These are phyloP conservation scores for Syzygium oleosum DNA, from an alignment of 345 rosid genomes.

Conservation along the genomic window DNA sequence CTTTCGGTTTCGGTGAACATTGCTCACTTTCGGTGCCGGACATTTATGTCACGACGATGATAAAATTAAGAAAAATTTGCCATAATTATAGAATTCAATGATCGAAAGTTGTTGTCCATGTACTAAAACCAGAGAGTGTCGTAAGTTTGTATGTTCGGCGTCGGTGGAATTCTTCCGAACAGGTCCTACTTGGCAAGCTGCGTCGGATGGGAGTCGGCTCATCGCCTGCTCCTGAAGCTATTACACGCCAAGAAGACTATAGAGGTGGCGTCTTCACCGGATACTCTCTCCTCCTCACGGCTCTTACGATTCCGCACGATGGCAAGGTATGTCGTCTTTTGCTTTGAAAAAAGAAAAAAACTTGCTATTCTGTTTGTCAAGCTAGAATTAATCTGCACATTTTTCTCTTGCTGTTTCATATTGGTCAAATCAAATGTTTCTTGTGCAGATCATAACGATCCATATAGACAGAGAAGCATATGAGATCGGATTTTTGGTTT, in stretches of 20 bases:
- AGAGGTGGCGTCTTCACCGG: conserved; percentile 68
- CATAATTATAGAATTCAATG: not conserved
- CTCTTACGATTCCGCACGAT: conserved; percentile 52
- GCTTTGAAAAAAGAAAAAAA: not conserved
- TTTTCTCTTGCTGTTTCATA: not conserved
- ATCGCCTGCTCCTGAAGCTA: conserved; percentile 41
- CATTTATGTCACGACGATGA: not conserved
- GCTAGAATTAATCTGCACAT: not conserved
- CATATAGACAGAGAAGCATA: conserved; percentile 24
- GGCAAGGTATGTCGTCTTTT: conserved; percentile 17
- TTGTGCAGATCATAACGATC: not conserved
- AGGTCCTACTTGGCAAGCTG: conserved; percentile 7
- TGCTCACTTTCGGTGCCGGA: not conserved
- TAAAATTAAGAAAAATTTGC: not conserved
- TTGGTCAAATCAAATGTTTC: not conserved
- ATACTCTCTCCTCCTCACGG: conserved; percentile 65
- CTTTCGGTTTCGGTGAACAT: not conserved
- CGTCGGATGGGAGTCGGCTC: conserved; percentile 57
- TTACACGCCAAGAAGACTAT: too few relatives aligned
- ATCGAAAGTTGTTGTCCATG: not conserved
- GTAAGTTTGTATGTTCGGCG: too few relatives aligned
- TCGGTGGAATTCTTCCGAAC: too few relatives aligned
- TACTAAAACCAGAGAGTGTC: not conserved
- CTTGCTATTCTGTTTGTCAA: not conserved
- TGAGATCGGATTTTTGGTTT: conserved; percentile 26